Evolutionary conservation across 2,329 filamentous ascomycete species (phyloP).

Genomic region (Reticulascus tulasneorum): DNA sequence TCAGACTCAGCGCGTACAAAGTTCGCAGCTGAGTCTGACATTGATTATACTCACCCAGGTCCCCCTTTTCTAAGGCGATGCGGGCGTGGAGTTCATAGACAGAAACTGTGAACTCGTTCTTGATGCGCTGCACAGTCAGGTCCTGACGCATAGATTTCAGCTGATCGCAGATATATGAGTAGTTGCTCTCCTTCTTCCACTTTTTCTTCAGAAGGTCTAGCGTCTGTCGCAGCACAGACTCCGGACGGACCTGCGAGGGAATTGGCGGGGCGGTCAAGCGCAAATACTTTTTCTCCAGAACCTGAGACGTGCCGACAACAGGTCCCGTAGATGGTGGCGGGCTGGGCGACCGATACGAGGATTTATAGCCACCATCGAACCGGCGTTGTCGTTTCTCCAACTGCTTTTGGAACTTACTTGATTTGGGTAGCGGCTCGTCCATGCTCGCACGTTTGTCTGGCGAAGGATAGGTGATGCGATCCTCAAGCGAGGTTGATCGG

Average conservation of each 20-base stretch:
- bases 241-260: constrained; percentile 81
- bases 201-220: constrained; percentile 88
- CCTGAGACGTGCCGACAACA: constrained; percentile 79
- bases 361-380: constrained; percentile 67
- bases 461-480: constrained; percentile 66
- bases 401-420: constrained; percentile 87
- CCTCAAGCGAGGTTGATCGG: constrained; percentile 54
- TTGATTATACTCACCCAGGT: constrained; percentile 99
- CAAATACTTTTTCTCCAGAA: constrained; percentile 89
- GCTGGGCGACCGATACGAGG: constrained; percentile 51
- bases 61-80: constrained; percentile 95
- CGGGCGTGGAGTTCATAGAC: constrained; percentile 98
- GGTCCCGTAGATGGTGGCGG: constrained; percentile 61
- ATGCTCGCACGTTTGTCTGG: constrained; percentile 41
- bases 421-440: constrained; percentile 40
- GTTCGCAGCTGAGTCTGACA: constrained; percentile 97
- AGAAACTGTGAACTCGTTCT: constrained; percentile 91
- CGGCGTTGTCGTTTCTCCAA: constrained; percentile 87
- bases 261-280: constrained; percentile 88
- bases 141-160: constrained; percentile 98
- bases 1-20: constrained; percentile 81
- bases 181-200: constrained; percentile 91
- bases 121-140: constrained; percentile 94
- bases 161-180: constrained; percentile 97
- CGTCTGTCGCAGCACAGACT: constrained; percentile 74